Base-by-base conservation (phyloP, 2,329 filamentous ascomycete genomes). In the Fusarium lyarnte region DNA sequence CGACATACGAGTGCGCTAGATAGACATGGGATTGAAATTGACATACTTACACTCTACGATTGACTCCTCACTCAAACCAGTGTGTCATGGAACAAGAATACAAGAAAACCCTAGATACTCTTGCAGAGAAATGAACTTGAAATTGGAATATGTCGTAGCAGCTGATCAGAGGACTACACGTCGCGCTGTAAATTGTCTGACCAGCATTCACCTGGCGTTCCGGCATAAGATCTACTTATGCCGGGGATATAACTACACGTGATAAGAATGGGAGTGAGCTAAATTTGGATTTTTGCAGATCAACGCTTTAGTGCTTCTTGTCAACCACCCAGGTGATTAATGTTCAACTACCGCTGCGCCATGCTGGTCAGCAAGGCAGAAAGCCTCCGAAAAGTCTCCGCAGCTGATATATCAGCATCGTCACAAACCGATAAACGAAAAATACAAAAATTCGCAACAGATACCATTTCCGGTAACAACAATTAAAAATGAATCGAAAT, bases 401-500 rank as follows among this genome's bases (percentile, higher is more conserved):
- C 23, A 2, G 8, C 4, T n/a, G 8, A 19, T 31, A 54, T 41
- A 41, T 35, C 5, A 19, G 25, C 5, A 25, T 13, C 3, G 25
- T 3, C 25, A 4, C n/a, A 9, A 23, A 6, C 16, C 11, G n/a
- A 42, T 39, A 41, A 31, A 25, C 33, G 6, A 52, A 19, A 39
- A 41, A 11, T 13, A 14, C 8, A 2, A 11, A 14, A 31, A 23
- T 23, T 11, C 21, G 5, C 17, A 31, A 31, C 0, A 19, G 23
- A 8, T 2, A 21, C 3, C 17, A 11, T 13, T 39, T 12, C 29
- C 10, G 2, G 3, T 2, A 13, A 17, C 8, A 27, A 5, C 29
- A 31, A 31, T 11, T 14, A 7, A 55, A 33, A 5, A 74, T 69
- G 63, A 64, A 38, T 1, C 52, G 58, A n/a, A 59, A 60, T 29